Evolutionary conservation across 2,329 filamentous ascomycete species (phyloP).

Genomic region (Dothidotthia symphoricarpi): DNA sequence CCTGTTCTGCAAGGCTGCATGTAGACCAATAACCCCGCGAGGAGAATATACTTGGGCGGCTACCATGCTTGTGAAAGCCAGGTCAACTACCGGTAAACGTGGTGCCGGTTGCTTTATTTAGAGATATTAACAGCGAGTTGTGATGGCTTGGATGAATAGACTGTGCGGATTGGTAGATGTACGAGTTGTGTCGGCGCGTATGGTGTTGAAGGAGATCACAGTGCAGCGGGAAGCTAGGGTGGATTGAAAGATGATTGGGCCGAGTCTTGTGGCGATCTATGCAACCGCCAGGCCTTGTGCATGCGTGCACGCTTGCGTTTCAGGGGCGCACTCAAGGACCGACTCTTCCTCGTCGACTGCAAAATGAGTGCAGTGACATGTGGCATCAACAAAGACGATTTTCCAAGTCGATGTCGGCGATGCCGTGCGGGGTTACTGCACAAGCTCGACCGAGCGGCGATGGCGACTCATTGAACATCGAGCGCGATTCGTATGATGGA

Average conservation of each 20-base stretch:
- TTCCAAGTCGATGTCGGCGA: neutral
- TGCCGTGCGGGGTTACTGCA: neutral
- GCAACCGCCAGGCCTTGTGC: slow-evolving; percentile 28
- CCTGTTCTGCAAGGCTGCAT: slow-evolving; percentile 17
- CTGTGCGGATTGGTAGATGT: slow-evolving; percentile 32
- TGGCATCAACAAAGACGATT: slow-evolving; percentile 8
- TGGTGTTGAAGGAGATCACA: slow-evolving; percentile 32
- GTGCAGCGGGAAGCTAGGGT: slow-evolving; percentile 25
- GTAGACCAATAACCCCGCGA: slow-evolving; percentile 32
- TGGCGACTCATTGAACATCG: too few relatives aligned
- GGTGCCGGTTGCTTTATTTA: slow-evolving; percentile 30
- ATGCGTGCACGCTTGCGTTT: slow-evolving; percentile 27
- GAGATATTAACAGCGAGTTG: slow-evolving; percentile 26
- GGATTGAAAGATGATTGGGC: slow-evolving; percentile 25
- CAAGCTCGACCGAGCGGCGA: too few relatives aligned
- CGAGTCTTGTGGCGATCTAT: slow-evolving; percentile 7
- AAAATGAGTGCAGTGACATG: slow-evolving; percentile 10
- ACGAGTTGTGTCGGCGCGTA: slow-evolving; percentile 31
- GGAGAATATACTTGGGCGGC: slow-evolving; percentile 23
- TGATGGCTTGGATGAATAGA: slow-evolving; percentile 25
- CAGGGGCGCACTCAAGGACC: slow-evolving; percentile 16
- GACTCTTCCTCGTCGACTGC: slow-evolving; percentile 9
- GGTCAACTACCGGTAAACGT: slow-evolving; percentile 21
- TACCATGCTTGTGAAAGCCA: slow-evolving; percentile 25
- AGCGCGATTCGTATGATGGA: too few relatives aligned